phyloP scores from a whole-genome alignment of 1,139 yeast genomes.

The Yamadazyma diddensiae region DNA sequence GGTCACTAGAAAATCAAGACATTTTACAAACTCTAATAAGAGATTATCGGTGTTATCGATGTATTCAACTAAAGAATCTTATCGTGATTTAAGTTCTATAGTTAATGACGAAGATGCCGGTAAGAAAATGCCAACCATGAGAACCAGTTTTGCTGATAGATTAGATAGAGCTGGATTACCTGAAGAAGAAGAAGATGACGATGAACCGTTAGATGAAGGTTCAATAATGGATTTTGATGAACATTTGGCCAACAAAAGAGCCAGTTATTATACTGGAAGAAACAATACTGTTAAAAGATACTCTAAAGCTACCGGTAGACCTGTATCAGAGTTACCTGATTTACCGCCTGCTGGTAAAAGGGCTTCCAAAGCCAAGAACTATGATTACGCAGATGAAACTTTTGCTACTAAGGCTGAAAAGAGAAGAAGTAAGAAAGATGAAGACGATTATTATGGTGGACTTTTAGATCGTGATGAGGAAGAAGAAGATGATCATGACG shows the following conservation, averaged over 20 bases:
- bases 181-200: slow-evolving; percentile 26
- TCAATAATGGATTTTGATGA: slow-evolving; percentile 45
- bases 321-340: slow-evolving; percentile 31
- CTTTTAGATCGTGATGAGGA: slow-evolving; percentile 16
- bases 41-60: slow-evolving; percentile 67
- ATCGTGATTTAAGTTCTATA: slow-evolving; percentile 56
- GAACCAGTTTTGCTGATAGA: slow-evolving; percentile 46
- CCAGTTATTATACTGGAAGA: slow-evolving; percentile 34
- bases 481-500: slow-evolving; percentile 17
- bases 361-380: slow-evolving; percentile 6
- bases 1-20: slow-evolving; percentile 65
- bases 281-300: slow-evolving; percentile 22
- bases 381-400: slow-evolving; percentile 38
- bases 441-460: slow-evolving; percentile 19
- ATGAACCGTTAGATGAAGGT: slow-evolving; percentile 34
- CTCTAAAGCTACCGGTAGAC: slow-evolving; percentile 22
- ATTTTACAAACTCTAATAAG: slow-evolving; percentile 60
- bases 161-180: slow-evolving; percentile 36
- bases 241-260: slow-evolving; percentile 38
- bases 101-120: slow-evolving; percentile 36
- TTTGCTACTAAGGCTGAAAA: slow-evolving; percentile 34
- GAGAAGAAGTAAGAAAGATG: slow-evolving; percentile 17
- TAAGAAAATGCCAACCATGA: slow-evolving; percentile 29
- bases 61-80: slow-evolving; percentile 67
- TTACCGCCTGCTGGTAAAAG: slow-evolving; percentile 22